Conservation (phyloP, 345 rosid species). For the Salix exigua region DNA sequence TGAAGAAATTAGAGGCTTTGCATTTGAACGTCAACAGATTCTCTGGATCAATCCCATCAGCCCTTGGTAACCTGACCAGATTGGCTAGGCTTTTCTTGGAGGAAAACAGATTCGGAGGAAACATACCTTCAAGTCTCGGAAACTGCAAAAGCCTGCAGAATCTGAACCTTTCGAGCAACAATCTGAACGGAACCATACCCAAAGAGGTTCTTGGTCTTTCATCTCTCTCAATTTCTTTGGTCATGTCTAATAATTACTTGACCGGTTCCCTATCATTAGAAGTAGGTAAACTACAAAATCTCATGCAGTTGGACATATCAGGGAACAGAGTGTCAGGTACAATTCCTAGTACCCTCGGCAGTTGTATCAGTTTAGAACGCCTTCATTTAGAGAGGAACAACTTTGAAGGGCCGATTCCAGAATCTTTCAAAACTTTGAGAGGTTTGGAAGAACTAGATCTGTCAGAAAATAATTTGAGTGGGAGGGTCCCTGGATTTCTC, state of each 20-base stretch:
- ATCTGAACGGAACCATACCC: constrained; percentile 33
- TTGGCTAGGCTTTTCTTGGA: constrained; percentile 21
- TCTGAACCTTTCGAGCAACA: constrained; percentile 28
- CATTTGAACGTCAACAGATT: constrained; percentile 4
- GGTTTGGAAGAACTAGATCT: constrained; percentile 22
- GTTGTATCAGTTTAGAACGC: constrained; percentile 14
- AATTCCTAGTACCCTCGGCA: constrained; percentile 23
- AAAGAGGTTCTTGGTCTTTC: constrained; percentile 23
- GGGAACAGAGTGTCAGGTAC: constrained; percentile 23
- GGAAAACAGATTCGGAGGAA: constrained; percentile 25
- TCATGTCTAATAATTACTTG: constrained; percentile 26
- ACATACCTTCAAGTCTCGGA: constrained; percentile 31
- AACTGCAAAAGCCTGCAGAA: constrained; percentile 14
- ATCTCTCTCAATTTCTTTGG: constrained; percentile 27
- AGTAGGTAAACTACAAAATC: constrained; percentile 17
- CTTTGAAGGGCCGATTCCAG: constrained; percentile 20
- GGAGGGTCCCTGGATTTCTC: constrained; percentile 19
- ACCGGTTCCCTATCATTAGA: constrained; percentile 27
- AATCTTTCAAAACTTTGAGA: constrained; percentile 9
- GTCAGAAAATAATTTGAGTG: constrained; percentile 20
- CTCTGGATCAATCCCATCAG: constrained; percentile 14
- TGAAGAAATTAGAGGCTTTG: constrained; percentile 12
- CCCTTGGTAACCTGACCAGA: constrained; percentile 19
- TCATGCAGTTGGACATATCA: constrained; percentile 20
- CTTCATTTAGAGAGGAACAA: constrained; percentile 14